Evolutionary conservation across 208 protist genomes (phyloP).

Genomic region (Leishmania mexicana): DNA sequence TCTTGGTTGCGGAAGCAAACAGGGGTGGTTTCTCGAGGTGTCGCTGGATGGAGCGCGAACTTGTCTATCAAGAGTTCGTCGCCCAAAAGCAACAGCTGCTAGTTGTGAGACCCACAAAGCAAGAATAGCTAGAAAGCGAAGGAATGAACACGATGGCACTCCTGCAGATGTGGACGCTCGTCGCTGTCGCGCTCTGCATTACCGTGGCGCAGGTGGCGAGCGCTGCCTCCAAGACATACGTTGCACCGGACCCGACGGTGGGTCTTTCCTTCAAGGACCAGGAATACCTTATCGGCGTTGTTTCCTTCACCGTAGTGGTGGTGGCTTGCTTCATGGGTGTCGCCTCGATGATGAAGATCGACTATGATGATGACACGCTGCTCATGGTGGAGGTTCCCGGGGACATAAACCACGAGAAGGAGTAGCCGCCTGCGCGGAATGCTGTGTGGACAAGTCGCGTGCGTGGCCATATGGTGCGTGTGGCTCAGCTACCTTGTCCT

Average conservation of each 20-base stretch:
- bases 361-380: constrained; percentile 86
- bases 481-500: neutral
- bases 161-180: neutral
- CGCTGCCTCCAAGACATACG: constrained; percentile 37
- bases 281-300: constrained; percentile 81
- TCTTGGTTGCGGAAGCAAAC: neutral
- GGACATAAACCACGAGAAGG: constrained; percentile 49
- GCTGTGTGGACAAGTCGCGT: neutral
- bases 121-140: neutral
- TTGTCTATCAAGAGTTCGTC: neutral
- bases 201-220: constrained; percentile 7
- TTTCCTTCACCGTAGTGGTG: constrained; percentile 58
- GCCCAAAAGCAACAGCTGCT: neutral
- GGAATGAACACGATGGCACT: neutral
- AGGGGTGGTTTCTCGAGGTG: neutral
- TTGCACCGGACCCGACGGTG: constrained; percentile 41
- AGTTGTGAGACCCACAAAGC: neutral
- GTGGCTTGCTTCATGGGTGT: constrained; percentile 67
- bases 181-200: neutral
- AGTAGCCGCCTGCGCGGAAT: constrained; percentile 7
- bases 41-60: neutral
- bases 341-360: constrained; percentile 63
- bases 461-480: neutral
- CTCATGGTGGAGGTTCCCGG: constrained; percentile 90
- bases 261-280: constrained; percentile 52